Conservation (phyloP, 768 basidiomycete genomes). For the Cyathus striatus region DNA sequence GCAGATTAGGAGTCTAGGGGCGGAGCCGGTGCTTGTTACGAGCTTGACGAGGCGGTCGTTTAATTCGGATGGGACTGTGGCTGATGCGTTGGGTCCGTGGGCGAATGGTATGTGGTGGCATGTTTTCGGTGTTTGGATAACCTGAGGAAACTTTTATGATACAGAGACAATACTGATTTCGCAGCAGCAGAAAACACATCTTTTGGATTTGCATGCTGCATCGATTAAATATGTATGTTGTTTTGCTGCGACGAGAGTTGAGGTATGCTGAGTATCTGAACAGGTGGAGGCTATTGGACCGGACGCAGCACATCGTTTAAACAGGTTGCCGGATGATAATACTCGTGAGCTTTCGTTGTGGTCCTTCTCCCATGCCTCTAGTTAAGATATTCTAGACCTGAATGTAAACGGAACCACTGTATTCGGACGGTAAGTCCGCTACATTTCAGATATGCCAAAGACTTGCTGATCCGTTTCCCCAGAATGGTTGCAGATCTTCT, state of each 20-base stretch:
- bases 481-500: constrained; percentile 37
- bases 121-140: neutral
- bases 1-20: constrained; percentile 29
- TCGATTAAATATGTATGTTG: constrained; percentile 28
- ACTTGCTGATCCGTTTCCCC: constrained; percentile 1
- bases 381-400: constrained; percentile 17
- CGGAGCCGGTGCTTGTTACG: constrained; percentile 35
- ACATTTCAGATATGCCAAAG: neutral
- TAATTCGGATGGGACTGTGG: constrained; percentile 27
- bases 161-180: constrained; percentile 29
- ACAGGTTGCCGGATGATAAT: constrained; percentile 30
- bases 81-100: constrained; percentile 31
- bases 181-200: constrained; percentile 28
- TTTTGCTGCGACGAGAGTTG: neutral
- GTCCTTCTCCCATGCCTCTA: constrained; percentile 4
- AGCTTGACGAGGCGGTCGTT: constrained; percentile 33
- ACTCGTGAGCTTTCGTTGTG: constrained; percentile 17
- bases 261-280: neutral
- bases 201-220: constrained; percentile 30
- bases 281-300: constrained; percentile 34
- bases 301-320: constrained; percentile 30
- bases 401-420: constrained; percentile 36
- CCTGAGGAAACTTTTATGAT: neutral
- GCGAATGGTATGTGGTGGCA: constrained; percentile 22
- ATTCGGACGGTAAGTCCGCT: constrained; percentile 26